Evolutionary conservation across 2,329 filamentous ascomycete species (phyloP).

Genomic region (Arthrobotrys sphaeroides): DNA sequence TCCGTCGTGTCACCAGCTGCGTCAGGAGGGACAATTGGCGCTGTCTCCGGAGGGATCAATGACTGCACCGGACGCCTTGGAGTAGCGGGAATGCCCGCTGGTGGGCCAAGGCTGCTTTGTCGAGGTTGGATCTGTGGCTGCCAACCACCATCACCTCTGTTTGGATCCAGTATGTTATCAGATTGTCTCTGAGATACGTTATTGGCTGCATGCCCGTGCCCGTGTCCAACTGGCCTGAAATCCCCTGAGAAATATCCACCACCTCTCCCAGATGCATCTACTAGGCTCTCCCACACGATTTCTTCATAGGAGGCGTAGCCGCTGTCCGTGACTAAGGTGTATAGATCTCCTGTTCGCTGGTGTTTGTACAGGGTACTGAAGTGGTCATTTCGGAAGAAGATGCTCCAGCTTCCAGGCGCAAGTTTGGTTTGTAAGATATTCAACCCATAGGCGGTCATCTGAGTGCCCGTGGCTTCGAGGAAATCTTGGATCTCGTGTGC

Average conservation of each 20-base stretch:
- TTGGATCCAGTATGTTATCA: slow-evolving; percentile 38
- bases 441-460: slow-evolving; percentile 83
- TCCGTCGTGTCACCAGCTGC: slow-evolving; percentile 62
- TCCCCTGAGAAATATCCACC: slow-evolving; percentile 90
- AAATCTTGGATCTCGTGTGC: slow-evolving; percentile 86
- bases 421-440: slow-evolving; percentile 76
- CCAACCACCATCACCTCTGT: slow-evolving; percentile 49
- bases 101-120: slow-evolving; percentile 53
- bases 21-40: slow-evolving; percentile 70
- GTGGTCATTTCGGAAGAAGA: slow-evolving; percentile 96
- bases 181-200: slow-evolving; percentile 37
- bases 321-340: slow-evolving; percentile 86
- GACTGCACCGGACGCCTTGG: slow-evolving; percentile 38
- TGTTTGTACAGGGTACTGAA: slow-evolving; percentile 95
- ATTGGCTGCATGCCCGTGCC: slow-evolving; percentile 62
- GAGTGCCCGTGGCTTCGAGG: slow-evolving; percentile 80
- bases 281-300: slow-evolving; percentile 93
- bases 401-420: slow-evolving; percentile 80
- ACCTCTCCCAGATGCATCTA: slow-evolving; percentile 83
- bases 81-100: slow-evolving; percentile 6
- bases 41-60: slow-evolving; percentile 75
- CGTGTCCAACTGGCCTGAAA: slow-evolving; percentile 80
- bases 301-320: slow-evolving; percentile 89
- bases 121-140: slow-evolving; percentile 44
- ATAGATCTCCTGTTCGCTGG: slow-evolving; percentile 72